Evolutionary conservation across 164 flowering plant genomes (phyloP), one percentile per base, ranked within the genome.

Genomic region (Buxus sempervirens): DNA sequence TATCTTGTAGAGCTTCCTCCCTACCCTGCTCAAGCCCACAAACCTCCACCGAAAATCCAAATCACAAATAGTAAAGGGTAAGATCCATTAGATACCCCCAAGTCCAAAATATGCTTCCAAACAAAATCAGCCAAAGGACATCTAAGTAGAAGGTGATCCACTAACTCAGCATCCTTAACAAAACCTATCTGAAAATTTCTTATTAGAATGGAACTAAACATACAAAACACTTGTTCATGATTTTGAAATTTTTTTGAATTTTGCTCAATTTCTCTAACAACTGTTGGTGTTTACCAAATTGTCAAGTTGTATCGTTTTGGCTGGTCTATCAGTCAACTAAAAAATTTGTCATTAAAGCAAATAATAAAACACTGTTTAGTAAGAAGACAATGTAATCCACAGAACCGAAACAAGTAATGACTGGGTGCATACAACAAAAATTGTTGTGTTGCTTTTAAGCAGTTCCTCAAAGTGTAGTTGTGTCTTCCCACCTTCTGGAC

Each of bases 381-480:
- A 32, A 32, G 5, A 32, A 32, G 7, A 7, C 7, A 32, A 27
- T 49, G n/a, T 20, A 48, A 27, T 26, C 26, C 59, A 14, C 26
- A n/a, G n/a, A n/a, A n/a, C n/a, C 20, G 13, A 57, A 23, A 1
- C 13, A 63, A 58, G 9, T 27, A 25, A 54, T n/a, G 22, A 42
- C 24, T 24, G 16, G 28, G 28, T 24, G 60, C 81, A 79, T 79
- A 89, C 99, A 86, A 96, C 98, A 83, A 82, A 96, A 26, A 86
- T 77, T 60, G 86, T 74, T 8, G 90, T 87, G 70, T 93, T 90
- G 80, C 85, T 93, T 83, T 89, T 96, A 77, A 96, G 83, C 74
- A 96, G 77, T 53, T 90, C 95, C 79, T 96, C 99, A 71, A 90
- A 96, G 73, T 90, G 94, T 81, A 83, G 58, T 72, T 88, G 97